Conservation (phyloP, 306 rosid species). For the Vigna angularis region DNA sequence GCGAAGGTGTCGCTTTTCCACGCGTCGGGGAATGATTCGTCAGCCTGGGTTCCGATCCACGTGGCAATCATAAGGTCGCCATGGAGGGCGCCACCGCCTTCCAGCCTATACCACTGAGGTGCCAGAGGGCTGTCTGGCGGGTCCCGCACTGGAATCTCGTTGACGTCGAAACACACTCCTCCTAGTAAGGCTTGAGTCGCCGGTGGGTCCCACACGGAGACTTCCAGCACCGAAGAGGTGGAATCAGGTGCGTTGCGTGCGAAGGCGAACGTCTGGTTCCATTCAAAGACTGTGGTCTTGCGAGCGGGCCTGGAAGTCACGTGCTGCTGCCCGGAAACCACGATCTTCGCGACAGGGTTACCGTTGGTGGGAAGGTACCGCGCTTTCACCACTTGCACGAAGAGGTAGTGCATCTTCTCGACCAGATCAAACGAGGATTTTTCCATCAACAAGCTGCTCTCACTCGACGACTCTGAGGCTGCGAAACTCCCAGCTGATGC, state of each 20-base stretch:
- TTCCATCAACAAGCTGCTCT: constrained; percentile 53
- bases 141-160: constrained; percentile 79
- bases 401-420: constrained; percentile 91
- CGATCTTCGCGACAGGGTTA: constrained; percentile 62
- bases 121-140: constrained; percentile 90
- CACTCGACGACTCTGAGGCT: constrained; percentile 50
- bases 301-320: constrained; percentile 64
- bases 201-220: constrained; percentile 70
- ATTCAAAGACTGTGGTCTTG: constrained; percentile 65
- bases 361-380: constrained; percentile 64
- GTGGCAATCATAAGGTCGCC: constrained; percentile 94
- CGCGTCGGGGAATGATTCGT: constrained; percentile 80
- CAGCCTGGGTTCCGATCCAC: constrained; percentile 94
- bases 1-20: constrained; percentile 70
- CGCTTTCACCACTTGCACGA: constrained; percentile 78
- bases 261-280: constrained; percentile 96
- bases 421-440: constrained; percentile 82
- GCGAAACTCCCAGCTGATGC: constrained; percentile 42
- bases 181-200: constrained; percentile 53
- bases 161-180: constrained; percentile 79
- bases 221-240: constrained; percentile 66
- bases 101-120: constrained; percentile 90
- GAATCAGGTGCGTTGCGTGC: constrained; percentile 68
- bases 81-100: constrained; percentile 63
- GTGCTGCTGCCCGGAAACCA: constrained; percentile 54